Percentiles rank a stretch among this genome's conserved stretches.
Conservation (phyloP, 345 rosid species). For the Corymbia maculata region DNA sequence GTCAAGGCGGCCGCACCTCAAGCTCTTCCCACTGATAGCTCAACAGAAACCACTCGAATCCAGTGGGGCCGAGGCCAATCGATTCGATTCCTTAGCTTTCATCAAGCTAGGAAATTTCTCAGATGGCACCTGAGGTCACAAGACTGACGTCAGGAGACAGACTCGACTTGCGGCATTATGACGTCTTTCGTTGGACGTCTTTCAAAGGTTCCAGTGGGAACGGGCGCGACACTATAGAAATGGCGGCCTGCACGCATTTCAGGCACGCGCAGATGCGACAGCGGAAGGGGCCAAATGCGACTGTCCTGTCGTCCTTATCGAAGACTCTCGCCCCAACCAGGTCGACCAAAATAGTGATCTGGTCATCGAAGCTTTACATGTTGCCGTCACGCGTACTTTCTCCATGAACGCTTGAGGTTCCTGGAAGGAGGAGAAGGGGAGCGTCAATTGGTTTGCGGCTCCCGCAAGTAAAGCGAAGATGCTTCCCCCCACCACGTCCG, state of each 20-base stretch:
- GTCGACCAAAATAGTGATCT: not conserved
- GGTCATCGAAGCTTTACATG: not conserved
- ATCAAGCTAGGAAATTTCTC: not conserved
- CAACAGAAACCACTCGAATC: not conserved
- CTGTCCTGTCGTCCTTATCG: not conserved
- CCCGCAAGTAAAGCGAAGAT: not conserved
- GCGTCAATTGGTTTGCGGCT: not conserved
- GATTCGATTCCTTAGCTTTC: not conserved
- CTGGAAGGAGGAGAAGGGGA: not conserved
- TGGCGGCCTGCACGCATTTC: not conserved
- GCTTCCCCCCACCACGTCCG: not conserved
- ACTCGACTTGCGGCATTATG: not conserved
- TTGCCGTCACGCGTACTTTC: not conserved
- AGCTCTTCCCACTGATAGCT: not conserved
- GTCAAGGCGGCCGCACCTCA: not conserved
- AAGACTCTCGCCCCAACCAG: not conserved
- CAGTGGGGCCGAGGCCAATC: not conserved
- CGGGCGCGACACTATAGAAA: not conserved
- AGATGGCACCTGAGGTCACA: not conserved
- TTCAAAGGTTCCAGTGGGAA: not conserved
- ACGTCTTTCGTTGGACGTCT: not conserved
- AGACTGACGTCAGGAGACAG: not conserved
- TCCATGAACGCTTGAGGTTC: not conserved
- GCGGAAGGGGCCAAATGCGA: not conserved
- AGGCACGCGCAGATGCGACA: not conserved